Evolutionary conservation across 78 protist species (phyloP), one percentile per base, ranked within the genome.

Genomic region (Trichosphaerium sp.): DNA sequence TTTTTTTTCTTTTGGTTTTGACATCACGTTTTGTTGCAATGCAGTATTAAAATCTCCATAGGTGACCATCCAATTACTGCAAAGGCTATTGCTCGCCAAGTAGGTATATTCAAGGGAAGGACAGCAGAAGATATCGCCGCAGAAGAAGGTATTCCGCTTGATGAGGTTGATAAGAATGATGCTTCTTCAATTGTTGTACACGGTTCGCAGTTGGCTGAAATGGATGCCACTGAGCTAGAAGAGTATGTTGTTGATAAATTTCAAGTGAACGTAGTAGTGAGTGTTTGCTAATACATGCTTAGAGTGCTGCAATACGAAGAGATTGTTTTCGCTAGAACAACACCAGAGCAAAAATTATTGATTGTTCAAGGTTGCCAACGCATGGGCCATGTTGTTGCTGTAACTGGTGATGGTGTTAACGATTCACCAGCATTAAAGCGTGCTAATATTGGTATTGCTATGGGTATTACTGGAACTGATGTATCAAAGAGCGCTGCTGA

Each of bases 61-160:
- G 99, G 99, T 26, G 99, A 97, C 65, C 96, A 94, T 69, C 90
- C 96, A 18, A 62, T 54, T 67, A 95, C 99, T 5, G 98, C 98
- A 25, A 39, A 38, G 3, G 93, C 98, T 39, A 97, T 97, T 65
- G 97, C 98, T 3, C 29, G 52, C 37, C 2, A 73, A 47, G 67
- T 85, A 25, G 59, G 59, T 34, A 54, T 54, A 41, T 62, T 77
- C 15, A 47, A 71, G 1, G 61, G 78, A 11, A 75, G 71, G 47
- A 71, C 82, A 11, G 68, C 81, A 21, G 78, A 80, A 44, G 82
- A 75, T 28, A 60, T 75, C 55, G 82, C 85, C 0, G 69, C 21
- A 11, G 51, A 62, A 44, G 61, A 49, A 31, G 88, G 76, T 14
- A 51, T 80, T 34, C 57, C 75, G 37, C 40, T 60, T 0, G 42